phyloP scores from a whole-genome alignment of 805 yeast genomes.

The Kluyveromyces siamensis region DNA sequence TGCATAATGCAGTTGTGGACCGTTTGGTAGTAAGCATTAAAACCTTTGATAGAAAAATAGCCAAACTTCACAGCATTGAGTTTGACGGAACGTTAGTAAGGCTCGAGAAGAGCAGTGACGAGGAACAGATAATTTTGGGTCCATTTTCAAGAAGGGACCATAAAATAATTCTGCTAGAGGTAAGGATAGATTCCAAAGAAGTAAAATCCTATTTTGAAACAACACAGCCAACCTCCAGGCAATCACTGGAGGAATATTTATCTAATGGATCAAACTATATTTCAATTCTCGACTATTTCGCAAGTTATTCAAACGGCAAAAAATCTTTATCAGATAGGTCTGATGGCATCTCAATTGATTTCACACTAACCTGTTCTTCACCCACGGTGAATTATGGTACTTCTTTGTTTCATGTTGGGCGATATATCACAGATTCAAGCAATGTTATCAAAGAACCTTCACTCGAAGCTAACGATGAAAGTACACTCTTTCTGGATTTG shows the following conservation, averaged over 20 bases:
- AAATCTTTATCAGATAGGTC: neutral
- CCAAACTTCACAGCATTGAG: slow-evolving; percentile 3
- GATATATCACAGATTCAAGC: neutral
- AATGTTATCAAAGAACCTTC: neutral
- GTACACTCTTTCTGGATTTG: slow-evolving; percentile 7
- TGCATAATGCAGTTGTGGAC: neutral
- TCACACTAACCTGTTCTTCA: neutral
- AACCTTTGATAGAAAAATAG: slow-evolving; percentile 2
- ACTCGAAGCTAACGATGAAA: neutral
- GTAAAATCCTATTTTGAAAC: neutral
- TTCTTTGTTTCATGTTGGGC: neutral
- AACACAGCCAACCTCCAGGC: neutral
- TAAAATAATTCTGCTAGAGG: neutral
- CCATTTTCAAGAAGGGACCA: neutral
- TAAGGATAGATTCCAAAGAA: neutral
- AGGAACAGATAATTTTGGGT: neutral
- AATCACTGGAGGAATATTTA: neutral
- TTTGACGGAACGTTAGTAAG: slow-evolving; percentile 3
- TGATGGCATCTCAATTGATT: neutral
- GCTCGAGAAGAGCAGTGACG: neutral
- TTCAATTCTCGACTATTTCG: neutral
- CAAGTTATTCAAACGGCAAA: neutral
- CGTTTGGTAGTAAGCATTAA: neutral
- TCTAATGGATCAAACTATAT: neutral
- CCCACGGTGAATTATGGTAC: neutral